These are phyloP conservation scores for Entomophthora muscae DNA, from an alignment of 371 early-diverging fungal species.

Conservation along the genomic window DNA sequence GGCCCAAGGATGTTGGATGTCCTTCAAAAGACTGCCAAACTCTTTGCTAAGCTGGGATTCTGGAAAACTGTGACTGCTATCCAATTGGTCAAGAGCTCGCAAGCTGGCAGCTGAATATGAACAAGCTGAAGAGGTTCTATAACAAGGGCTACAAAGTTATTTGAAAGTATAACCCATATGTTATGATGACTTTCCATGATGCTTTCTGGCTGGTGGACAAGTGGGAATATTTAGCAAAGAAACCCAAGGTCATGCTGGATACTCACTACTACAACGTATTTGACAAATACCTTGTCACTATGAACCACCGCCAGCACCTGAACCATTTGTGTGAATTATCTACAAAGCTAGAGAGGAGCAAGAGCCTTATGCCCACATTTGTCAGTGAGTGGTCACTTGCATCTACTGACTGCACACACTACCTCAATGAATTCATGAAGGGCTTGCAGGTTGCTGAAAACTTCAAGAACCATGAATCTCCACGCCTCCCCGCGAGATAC, in stretches of 20 bases:
- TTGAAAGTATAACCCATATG: neutral
- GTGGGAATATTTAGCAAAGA: no score
- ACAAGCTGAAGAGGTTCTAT: constrained; percentile 9
- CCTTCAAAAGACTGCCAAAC: neutral
- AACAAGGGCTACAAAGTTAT: neutral
- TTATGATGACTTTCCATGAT: no score
- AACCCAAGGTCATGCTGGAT: no score
- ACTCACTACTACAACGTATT: no score
- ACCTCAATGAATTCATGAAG: constrained; percentile 42
- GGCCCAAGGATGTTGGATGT: constrained; percentile 23
- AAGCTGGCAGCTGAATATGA: no score
- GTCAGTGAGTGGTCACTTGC: no score
- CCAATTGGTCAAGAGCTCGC: constrained; percentile 23
- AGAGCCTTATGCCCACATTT: no score
- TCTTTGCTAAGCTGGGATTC: constrained; percentile 4
- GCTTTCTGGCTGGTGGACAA: no score
- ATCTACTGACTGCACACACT: no score
- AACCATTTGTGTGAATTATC: constrained; percentile 12
- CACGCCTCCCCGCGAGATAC: no score
- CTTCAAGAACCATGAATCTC: no score
- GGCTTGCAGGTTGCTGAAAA: constrained; percentile 51
- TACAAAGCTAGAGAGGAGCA: constrained; percentile 9
- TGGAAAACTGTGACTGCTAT: constrained; percentile 13
- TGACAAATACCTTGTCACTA: no score
- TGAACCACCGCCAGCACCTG: neutral